Evolutionary conservation across 352 stramenopile genomes (phyloP).

Genomic region (Globisporangium rhizosaccharum): DNA sequence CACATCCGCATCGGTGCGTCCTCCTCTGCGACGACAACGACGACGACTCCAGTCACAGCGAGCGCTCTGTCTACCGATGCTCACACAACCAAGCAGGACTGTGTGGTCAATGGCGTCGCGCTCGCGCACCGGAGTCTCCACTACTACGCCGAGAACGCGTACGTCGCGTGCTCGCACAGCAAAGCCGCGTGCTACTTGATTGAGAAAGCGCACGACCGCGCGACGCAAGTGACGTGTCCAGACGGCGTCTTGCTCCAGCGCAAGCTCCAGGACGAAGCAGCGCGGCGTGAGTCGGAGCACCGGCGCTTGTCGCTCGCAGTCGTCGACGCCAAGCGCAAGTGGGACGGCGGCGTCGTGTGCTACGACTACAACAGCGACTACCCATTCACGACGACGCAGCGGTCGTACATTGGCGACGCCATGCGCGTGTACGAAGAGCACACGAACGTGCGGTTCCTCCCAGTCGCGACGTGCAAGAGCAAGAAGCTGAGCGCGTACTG

Average conservation of each 20-base stretch:
- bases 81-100: slow-evolving; percentile 24
- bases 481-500: slow-evolving; percentile 47
- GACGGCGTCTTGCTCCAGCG: slow-evolving; percentile 27
- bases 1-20: slow-evolving; percentile 22
- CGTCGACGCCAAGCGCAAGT: slow-evolving; percentile 54
- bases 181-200: slow-evolving; percentile 59
- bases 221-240: slow-evolving; percentile 57
- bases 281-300: slow-evolving; percentile 19
- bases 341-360: slow-evolving; percentile 66
- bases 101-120: slow-evolving; percentile 47
- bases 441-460: slow-evolving; percentile 76
- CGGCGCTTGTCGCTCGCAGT: slow-evolving; percentile 62
- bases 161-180: slow-evolving; percentile 64
- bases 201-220: slow-evolving; percentile 50
- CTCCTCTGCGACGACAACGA: background rate
- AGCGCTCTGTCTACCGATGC: background rate
- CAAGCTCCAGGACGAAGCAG: slow-evolving; percentile 17
- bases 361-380: slow-evolving; percentile 65
- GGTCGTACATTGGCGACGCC: slow-evolving; percentile 52
- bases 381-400: slow-evolving; percentile 52
- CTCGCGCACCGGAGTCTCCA: slow-evolving; percentile 60
- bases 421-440: slow-evolving; percentile 60
- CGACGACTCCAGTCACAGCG: background rate
- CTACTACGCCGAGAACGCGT: slow-evolving; percentile 68
- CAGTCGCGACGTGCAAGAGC: slow-evolving; percentile 36